Evolutionary conservation across 441 rosid species (phyloP).

Genomic region (Arabidopsis lyrata): DNA sequence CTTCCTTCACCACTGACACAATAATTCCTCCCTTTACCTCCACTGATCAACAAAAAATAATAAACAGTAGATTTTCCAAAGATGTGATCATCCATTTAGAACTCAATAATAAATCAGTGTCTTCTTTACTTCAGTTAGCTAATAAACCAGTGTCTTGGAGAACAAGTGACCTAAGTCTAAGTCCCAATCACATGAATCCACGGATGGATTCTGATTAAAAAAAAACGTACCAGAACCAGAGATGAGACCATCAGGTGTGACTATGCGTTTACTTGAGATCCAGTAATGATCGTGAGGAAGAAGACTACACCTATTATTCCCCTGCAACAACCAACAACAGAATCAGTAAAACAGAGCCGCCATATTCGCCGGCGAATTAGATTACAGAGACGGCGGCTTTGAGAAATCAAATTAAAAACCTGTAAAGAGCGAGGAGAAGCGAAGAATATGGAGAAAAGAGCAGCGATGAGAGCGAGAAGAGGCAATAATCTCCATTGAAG

Average conservation of each 20-base stretch:
- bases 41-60: slow-evolving; percentile 48
- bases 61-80: not conserved
- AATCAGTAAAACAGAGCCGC: slow-evolving; percentile 26
- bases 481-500: slow-evolving; percentile 69
- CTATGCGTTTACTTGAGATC: slow-evolving; percentile 76
- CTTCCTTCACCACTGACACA: slow-evolving; percentile 64
- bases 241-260: slow-evolving; percentile 72
- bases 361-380: slow-evolving; percentile 7
- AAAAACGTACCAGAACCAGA: slow-evolving; percentile 77
- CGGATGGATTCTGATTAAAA: not conserved
- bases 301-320: slow-evolving; percentile 63
- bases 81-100: not conserved
- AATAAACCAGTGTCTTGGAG: not conserved
- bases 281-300: slow-evolving; percentile 72
- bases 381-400: not conserved
- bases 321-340: slow-evolving; percentile 2
- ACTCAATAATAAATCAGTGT: not conserved
- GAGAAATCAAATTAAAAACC: slow-evolving; percentile 32
- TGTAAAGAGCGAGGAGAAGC: slow-evolving; percentile 51
- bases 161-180: not conserved
- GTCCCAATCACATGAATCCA: not conserved
- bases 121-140: not conserved
- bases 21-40: slow-evolving; percentile 73
- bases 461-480: slow-evolving; percentile 55
- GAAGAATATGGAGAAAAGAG: slow-evolving; percentile 52